A percentile compares a stretch with the other conserved stretches of the same genome.
These are phyloP conservation scores for Kwoniella sp. DNA, from an alignment of 768 basidiomycete species.

Conservation along the genomic window DNA sequence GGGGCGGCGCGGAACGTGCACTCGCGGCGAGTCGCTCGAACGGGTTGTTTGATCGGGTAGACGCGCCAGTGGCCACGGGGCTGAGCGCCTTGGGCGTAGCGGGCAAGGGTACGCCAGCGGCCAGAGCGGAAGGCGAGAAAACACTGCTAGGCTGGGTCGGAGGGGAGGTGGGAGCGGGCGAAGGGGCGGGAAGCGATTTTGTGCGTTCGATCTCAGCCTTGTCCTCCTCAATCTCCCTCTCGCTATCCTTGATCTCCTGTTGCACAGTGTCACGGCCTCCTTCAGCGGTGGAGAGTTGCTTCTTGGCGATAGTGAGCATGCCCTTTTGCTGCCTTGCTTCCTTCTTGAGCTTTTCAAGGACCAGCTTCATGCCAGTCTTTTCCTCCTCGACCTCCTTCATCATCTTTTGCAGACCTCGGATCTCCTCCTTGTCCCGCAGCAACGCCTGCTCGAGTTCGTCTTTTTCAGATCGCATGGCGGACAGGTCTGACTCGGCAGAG, in stretches of 20 bases:
- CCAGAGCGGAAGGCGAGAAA: slow-evolving; percentile 51
- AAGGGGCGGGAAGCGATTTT: slow-evolving; percentile 31
- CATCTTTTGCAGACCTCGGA: slow-evolving; percentile 73
- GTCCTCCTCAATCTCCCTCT: slow-evolving; percentile 56
- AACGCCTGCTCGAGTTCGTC: slow-evolving; percentile 80
- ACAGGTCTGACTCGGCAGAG: slow-evolving; percentile 83
- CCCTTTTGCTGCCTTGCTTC: slow-evolving; percentile 97
- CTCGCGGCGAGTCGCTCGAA: slow-evolving; percentile 60
- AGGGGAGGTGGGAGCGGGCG: neutral
- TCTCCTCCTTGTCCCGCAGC: slow-evolving; percentile 89
- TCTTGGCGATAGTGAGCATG: slow-evolving; percentile 85
- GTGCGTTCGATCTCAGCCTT: slow-evolving; percentile 28
- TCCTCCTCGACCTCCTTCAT: slow-evolving; percentile 77
- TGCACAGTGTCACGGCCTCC: slow-evolving; percentile 65
- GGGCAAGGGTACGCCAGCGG: slow-evolving; percentile 70
- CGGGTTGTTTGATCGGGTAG: slow-evolving; percentile 75
- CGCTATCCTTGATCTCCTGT: slow-evolving; percentile 67
- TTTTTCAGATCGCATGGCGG: slow-evolving; percentile 81
- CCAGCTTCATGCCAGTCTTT: slow-evolving; percentile 63
- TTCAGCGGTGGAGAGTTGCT: slow-evolving; percentile 84
- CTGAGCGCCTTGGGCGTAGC: slow-evolving; percentile 62
- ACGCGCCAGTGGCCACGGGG: slow-evolving; percentile 55
- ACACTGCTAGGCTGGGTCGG: slow-evolving; percentile 3
- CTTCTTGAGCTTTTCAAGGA: slow-evolving; percentile 82
- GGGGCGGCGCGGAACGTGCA: neutral